Base-by-base conservation (phyloP, 495 filamentous ascomycete species). In the Rostrohypoxylon terebratum region DNA sequence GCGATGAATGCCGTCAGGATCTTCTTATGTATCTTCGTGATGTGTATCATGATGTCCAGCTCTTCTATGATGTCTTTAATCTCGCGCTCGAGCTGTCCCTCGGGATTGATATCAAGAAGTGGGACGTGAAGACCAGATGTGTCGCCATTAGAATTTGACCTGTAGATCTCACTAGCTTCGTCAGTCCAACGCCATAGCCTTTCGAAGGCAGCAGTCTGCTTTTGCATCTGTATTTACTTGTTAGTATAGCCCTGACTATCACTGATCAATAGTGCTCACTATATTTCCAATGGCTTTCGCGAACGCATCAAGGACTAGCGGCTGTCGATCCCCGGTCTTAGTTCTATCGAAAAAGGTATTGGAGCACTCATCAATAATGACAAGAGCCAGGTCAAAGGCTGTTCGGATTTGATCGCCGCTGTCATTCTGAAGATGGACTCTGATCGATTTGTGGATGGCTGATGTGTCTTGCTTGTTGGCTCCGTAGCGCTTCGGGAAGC, bases 1-100 rank as follows among this genome's bases (percentile, higher is more conserved):
- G 87, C 86, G 8, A 87, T 69, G 62, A 90, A 89, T 71, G 83
- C 82, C 48, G 84, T 82, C 48, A 91, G 83, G 2, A 87, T 84
- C 55, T 84, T 85, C 55, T 87, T 77, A 64, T 92, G 88, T 31
- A 87, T 72, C 18, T 64, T 83, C n/a, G 84, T 82, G 68, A 91
- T 88, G 1, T 86, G 80, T 23, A 87, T 82, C 80, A 93, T 91
- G 79, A 93, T 92, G 68, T 91, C 87, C 18, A 93, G 80, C 76
- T 93, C 91, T 48, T 93, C 91, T 11, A 89, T 83, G 66, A 93
- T 90, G 71, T 93, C 91, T 73, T 92, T 91, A 2, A 87, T 82
- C 68, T 93, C 90, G 0, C 85, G 79, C 1, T 91, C 84, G 0
- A 92, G 81, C 60, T 86, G 82, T 0, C 89, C 90, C 73, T 93